Base-by-base conservation (phyloP, 2,329 filamentous ascomycete species). In the Nemania abortiva region DNA sequence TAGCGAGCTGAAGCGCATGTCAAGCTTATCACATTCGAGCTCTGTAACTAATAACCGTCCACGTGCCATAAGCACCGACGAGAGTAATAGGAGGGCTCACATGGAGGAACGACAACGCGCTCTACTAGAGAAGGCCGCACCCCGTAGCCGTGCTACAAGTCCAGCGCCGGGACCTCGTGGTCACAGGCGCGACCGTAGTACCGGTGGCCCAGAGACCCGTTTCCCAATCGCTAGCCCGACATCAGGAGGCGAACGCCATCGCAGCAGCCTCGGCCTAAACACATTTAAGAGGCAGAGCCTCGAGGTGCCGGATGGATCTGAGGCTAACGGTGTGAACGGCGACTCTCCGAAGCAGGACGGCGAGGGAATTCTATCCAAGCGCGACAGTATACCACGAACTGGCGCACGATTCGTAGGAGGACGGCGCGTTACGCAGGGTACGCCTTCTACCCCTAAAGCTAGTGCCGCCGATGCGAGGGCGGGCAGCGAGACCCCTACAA, bases 41-140 rank as follows among this genome's bases (percentile, higher is more conserved):
- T 90, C 90, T 1, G 78, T 86, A 34, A 78, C 76, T 53, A 82
- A 84, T 49, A 87, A 85, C 74, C 90, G 94, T 50, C 92, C 93
- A 27, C 91, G 96, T 56, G 95, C 95, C 34, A 93, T 98, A 77
- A 97, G 93, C 79, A 97, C 94, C 0, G 94, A 99, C 78, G 96
- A 99, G 84, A 97, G 94, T 82, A 97, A 97, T 81, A 92, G 96
- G 69, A 93, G 94, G 77, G 93, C 93, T 53, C 91, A 97, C 74
- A 95, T 97, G 90, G 95, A 98, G 81, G 96, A 97, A 79, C 90
- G 96, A 61, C 93, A 94, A 79, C 90, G 93, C 70, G 93, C 94
- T 59, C 87, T 95, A 70, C 89, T 96, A 55, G 89, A 89, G 73
- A 90, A 90, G 78, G 86, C 84, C 65, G 88, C 86, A 20, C 66